These are phyloP conservation scores for Tulasnella sp. DNA, from an alignment of 768 basidiomycete genomes.

Conservation along the genomic window DNA sequence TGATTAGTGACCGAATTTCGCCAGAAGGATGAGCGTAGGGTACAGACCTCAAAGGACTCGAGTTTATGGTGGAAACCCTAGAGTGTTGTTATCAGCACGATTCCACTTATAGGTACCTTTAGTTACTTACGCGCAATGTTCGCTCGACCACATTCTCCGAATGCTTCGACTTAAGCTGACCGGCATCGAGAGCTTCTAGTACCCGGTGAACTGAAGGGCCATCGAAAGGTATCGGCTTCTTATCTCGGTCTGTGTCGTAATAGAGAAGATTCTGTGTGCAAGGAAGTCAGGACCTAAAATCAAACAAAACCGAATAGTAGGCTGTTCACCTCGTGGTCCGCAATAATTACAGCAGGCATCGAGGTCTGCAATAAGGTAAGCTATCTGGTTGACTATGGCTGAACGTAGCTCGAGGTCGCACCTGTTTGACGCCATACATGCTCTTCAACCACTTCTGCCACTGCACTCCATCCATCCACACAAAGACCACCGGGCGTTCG, in stretches of 20 bases:
- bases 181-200: slow-evolving; percentile 55
- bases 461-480: slow-evolving; percentile 78
- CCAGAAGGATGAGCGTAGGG: neutral
- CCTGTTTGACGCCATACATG: slow-evolving; percentile 65
- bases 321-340: slow-evolving; percentile 63
- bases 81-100: neutral
- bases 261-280: slow-evolving; percentile 56
- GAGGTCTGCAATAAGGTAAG: slow-evolving; percentile 18
- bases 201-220: slow-evolving; percentile 54
- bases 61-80: slow-evolving; percentile 13
- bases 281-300: neutral
- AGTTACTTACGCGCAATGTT: slow-evolving; percentile 14
- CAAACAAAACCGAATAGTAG: neutral
- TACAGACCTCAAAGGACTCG: neutral
- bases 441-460: slow-evolving; percentile 86
- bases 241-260: slow-evolving; percentile 57
- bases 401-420: slow-evolving; percentile 23
- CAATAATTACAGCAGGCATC: slow-evolving; percentile 47
- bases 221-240: slow-evolving; percentile 50
- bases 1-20: neutral
- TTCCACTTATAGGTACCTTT: neutral
- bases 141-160: slow-evolving; percentile 69
- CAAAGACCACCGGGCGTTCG: slow-evolving; percentile 53
- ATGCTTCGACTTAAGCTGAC: slow-evolving; percentile 44
- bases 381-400: slow-evolving; percentile 23